Conservation (phyloP, 164 flowering plant genomes). For the Vitis cinerea region DNA sequence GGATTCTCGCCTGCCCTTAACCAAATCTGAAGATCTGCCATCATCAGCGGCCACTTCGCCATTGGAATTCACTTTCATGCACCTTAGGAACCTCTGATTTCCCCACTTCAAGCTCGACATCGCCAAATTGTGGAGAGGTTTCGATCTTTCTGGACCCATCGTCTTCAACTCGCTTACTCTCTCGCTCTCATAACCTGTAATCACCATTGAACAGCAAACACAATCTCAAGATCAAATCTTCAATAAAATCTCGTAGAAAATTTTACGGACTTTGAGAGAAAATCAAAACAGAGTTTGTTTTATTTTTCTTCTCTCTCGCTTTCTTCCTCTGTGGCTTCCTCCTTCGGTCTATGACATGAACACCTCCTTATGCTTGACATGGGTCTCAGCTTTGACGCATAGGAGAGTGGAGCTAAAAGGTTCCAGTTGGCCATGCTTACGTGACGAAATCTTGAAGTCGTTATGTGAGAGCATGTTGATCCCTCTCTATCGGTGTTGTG, state of each 20-base stretch:
- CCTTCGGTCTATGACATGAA: too few species aligned
- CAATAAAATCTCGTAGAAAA: too few species aligned
- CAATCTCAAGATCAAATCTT: too few species aligned
- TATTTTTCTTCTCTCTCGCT: not conserved
- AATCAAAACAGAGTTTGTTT: not conserved
- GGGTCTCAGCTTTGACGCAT: too few species aligned
- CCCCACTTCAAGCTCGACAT: conserved; percentile 70
- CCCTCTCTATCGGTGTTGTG: too few species aligned
- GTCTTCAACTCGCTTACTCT: conserved; percentile 8
- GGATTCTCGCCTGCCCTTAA: not conserved
- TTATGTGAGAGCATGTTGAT: too few species aligned
- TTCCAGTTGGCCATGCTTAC: too few species aligned
- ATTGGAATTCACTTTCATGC: conserved; percentile 39
- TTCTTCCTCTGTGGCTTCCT: too few species aligned
- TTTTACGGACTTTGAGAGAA: not conserved
- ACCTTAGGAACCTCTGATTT: conserved; percentile 47
- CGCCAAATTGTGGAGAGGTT: conserved; percentile 65
- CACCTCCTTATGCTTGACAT: too few species aligned
- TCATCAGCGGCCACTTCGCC: conserved; percentile 11
- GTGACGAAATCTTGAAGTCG: too few species aligned
- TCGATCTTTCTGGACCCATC: conserved; percentile 49
- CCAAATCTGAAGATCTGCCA: conserved; percentile 23
- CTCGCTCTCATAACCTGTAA: conserved; percentile 10
- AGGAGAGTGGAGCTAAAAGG: too few species aligned
- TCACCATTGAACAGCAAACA: conserved; percentile 29